Evolutionary conservation across 176 grass and related monocot genomes (phyloP).

Genomic region (Zoysia pacifica): DNA sequence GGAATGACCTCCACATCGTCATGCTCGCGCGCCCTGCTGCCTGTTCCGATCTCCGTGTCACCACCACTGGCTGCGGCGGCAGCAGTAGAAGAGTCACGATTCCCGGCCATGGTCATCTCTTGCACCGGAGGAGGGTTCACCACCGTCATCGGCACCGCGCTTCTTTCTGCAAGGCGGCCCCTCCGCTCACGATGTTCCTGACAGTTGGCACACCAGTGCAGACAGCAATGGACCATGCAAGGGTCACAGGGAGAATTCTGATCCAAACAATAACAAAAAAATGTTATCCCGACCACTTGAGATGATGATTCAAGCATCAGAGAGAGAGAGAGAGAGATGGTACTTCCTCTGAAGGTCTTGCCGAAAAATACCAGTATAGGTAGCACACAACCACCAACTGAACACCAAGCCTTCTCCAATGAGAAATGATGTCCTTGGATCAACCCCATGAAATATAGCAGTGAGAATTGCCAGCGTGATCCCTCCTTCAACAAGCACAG

Average conservation of each 20-base stretch:
- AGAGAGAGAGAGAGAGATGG: slow-evolving; percentile 48
- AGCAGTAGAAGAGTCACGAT: background rate
- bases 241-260: slow-evolving; percentile 91
- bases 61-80: background rate
- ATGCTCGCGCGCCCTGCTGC: slow-evolving; percentile 9
- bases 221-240: slow-evolving; percentile 87
- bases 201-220: slow-evolving; percentile 94
- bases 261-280: slow-evolving; percentile 6
- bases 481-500: slow-evolving; percentile 87
- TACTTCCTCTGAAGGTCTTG: slow-evolving; percentile 94
- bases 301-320: slow-evolving; percentile 3
- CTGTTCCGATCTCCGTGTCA: slow-evolving; percentile 31
- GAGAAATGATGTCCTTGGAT: slow-evolving; percentile 77
- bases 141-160: slow-evolving; percentile 66
- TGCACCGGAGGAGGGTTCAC: slow-evolving; percentile 81
- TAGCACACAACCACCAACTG: slow-evolving; percentile 91
- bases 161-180: slow-evolving; percentile 69
- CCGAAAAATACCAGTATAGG: slow-evolving; percentile 82
- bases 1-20: no score
- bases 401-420: slow-evolving; percentile 88
- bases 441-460: slow-evolving; percentile 75
- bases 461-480: slow-evolving; percentile 76
- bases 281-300: background rate
- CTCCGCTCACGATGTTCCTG: slow-evolving; percentile 95
- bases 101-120: slow-evolving; percentile 68